These are phyloP conservation scores for Skeletonema marinoi DNA, from an alignment of 108 stramenopile species.

Conservation along the genomic window DNA sequence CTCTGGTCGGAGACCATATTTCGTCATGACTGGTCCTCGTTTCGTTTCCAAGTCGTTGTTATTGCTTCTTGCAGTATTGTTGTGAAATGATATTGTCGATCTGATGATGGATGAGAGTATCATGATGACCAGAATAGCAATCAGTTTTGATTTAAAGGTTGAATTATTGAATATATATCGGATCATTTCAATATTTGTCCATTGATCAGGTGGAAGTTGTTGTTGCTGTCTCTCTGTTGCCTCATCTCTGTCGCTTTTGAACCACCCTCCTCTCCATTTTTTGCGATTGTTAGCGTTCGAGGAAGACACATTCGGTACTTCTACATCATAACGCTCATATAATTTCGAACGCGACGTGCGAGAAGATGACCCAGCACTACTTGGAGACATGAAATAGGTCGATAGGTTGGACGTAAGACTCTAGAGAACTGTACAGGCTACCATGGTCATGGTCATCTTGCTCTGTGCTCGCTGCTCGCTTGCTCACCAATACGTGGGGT, in stretches of 20 bases:
- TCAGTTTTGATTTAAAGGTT: constrained; percentile 2
- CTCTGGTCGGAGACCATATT: background rate
- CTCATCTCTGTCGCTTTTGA: constrained; percentile 1
- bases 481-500: too few relatives aligned
- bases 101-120: background rate
- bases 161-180: background rate
- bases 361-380: too few relatives aligned
- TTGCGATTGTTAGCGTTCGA: background rate
- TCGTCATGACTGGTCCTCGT: background rate
- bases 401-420: too few relatives aligned
- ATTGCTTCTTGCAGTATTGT: background rate
- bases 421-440: too few relatives aligned
- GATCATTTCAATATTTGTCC: constrained; percentile 12
- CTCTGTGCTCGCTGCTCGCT: too few relatives aligned
- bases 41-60: background rate
- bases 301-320: background rate
- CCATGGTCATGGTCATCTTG: too few relatives aligned
- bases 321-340: constrained; percentile 18
- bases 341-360: constrained; percentile 7
- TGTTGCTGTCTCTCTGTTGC: background rate
- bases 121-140: background rate
- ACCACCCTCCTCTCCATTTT: background rate
- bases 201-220: constrained; percentile 1
- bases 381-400: too few relatives aligned
- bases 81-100: background rate